Base-by-base conservation (phyloP, 208 protist genomes). In the Vickermania ingenoplastis region DNA sequence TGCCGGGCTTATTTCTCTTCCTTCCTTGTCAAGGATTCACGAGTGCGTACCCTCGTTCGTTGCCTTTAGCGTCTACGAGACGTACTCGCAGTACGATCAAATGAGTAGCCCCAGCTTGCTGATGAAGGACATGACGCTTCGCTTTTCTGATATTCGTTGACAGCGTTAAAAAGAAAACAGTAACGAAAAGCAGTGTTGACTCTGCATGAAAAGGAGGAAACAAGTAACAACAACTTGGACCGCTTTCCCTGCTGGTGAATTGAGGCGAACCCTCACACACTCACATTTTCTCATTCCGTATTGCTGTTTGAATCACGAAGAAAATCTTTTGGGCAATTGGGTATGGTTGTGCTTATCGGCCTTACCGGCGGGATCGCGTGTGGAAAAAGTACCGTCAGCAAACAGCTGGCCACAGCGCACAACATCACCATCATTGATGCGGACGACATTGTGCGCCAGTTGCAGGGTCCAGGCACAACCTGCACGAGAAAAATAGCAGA, bases 341-440 rank as follows among this genome's bases (percentile, higher is more conserved):
- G 11, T 3, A 63, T 22, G 36, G 25, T 96, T 81, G 67, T 92
- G 59, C 81, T 96, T 17, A 85, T 96, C 50, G 91, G 91, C 17
- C 75, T 96, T 24, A 96, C 91, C 2, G 91, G 91, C 30, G 91
- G 91, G n/a, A 96, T 96, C 53, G 87, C 91, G 4, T 92, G 83
- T 61, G 91, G 91, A 28, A 96, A 96, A 73, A 92, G 81, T 3
- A 88, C 80, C n/a, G 87, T 94, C 14, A 86, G 71, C n/a, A 25
- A 31, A 3, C 25, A 83, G 1, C 68, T 96, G 2, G 23, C 30
- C 3, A 66, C 82, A 5, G 65, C 78, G 21, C 60, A 90, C 59
- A 41, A 80, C 51, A 73, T 87, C 5, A 56, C 59, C 50, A 79
- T 96, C 30, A 89, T 96, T 41, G 91, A 96, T 63, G 74, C 80